Conservation (phyloP, 2,329 filamentous ascomycete species). For the Fusarium beomiforme region DNA sequence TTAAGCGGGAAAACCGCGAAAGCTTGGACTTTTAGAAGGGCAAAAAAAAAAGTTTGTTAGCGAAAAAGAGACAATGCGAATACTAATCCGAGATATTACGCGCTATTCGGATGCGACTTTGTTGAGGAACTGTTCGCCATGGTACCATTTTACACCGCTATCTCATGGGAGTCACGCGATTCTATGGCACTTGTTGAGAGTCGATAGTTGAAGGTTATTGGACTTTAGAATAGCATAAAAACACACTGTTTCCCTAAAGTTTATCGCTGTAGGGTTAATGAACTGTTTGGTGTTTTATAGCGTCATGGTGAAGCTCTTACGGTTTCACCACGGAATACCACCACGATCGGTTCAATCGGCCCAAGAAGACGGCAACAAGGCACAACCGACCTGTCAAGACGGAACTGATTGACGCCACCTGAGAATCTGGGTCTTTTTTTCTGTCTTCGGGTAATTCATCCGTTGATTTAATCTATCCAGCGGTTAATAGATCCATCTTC, state of each 20-base stretch:
- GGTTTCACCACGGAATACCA: slow-evolving; percentile 3
- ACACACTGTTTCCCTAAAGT: not conserved
- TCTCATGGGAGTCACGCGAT: slow-evolving; percentile 8
- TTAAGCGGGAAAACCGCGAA: not conserved
- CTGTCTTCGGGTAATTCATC: not conserved
- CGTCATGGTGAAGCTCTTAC: not conserved
- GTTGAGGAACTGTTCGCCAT: slow-evolving; percentile 5
- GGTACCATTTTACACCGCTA: slow-evolving; percentile 18
- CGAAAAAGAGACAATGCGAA: not conserved
- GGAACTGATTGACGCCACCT: slow-evolving; percentile 3
- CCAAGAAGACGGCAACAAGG: not conserved
- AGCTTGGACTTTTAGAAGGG: not conserved
- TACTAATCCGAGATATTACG: not conserved
- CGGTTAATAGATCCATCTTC: not conserved
- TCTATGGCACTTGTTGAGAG: not conserved
- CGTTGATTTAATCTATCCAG: not conserved
- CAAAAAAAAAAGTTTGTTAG: not conserved
- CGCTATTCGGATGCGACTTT: not conserved
- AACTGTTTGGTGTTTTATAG: not conserved
- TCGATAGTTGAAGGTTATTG: not conserved
- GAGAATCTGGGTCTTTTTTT: not conserved
- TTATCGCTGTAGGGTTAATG: not conserved
- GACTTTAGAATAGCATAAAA: not conserved
- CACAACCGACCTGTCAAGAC: not conserved
- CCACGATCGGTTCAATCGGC: not conserved